Conservation (phyloP, 192 early-diverging fungal species). For the Thamnidium elegans region DNA sequence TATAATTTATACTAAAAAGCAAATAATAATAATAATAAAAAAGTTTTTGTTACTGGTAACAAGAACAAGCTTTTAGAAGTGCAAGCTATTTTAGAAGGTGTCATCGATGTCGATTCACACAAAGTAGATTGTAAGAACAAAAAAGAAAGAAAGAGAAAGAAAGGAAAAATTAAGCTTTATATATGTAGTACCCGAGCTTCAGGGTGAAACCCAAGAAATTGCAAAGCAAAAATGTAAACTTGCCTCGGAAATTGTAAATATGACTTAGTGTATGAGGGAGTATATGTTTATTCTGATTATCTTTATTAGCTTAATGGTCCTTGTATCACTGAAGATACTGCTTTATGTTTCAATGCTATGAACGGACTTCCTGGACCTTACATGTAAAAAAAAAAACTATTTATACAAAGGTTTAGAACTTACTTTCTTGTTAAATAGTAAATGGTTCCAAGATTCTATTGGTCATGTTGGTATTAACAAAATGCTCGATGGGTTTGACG, state of each 20-base stretch:
- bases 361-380: slow-evolving; percentile 92
- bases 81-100: slow-evolving; percentile 68
- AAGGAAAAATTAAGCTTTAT: background rate
- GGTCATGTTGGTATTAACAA: slow-evolving; percentile 79
- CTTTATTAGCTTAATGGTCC: slow-evolving; percentile 57
- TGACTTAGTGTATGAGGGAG: background rate
- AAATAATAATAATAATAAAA: background rate
- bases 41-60: slow-evolving; percentile 94
- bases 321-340: slow-evolving; percentile 92
- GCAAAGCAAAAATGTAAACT: slow-evolving; percentile 74
- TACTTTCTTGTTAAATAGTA: slow-evolving; percentile 49
- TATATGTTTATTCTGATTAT: background rate
- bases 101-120: slow-evolving; percentile 63
- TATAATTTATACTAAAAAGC: background rate
- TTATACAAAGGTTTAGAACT: background rate
- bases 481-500: slow-evolving; percentile 85
- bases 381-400: slow-evolving; percentile 43
- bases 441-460: slow-evolving; percentile 89
- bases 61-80: slow-evolving; percentile 93
- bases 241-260: slow-evolving; percentile 60
- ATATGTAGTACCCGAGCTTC: slow-evolving; percentile 79
- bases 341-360: slow-evolving; percentile 91
- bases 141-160: background rate
- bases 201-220: slow-evolving; percentile 79
- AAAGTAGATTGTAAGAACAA: slow-evolving; percentile 64